Evolutionary conservation across 371 early-diverging fungal genomes (phyloP).

Genomic region (Apophysomyces variabilis): DNA sequence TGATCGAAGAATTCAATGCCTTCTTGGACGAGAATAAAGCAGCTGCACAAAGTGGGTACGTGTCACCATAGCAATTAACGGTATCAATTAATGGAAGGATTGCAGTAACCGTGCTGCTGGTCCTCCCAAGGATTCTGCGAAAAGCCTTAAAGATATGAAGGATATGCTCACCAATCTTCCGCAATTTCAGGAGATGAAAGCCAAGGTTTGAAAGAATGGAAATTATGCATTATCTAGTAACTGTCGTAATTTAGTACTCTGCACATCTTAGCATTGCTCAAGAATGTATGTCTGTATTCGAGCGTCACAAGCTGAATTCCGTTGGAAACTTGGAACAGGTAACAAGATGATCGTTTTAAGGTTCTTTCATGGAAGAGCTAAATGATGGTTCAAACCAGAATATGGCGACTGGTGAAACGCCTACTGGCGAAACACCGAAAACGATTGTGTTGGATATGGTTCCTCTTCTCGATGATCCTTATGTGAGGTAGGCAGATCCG

Average conservation of each 20-base stretch:
- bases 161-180: conserved; percentile 89
- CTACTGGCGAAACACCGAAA: conserved; percentile 80
- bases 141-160: conserved; percentile 85
- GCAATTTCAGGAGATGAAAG: conserved; percentile 92
- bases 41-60: conserved; percentile 48
- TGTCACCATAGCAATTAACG: neutral
- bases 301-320: conserved; percentile 71
- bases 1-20: conserved; percentile 82
- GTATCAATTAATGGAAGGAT: neutral
- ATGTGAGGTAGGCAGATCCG: conserved; percentile 38
- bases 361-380: no score
- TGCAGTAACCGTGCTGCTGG: conserved; percentile 11
- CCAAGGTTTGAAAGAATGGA: conserved; percentile 48
- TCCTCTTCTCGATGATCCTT: conserved; percentile 77
- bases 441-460: conserved; percentile 88
- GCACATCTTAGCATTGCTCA: conserved; percentile 92
- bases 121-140: conserved; percentile 60
- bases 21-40: conserved; percentile 70
- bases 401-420: conserved; percentile 87
- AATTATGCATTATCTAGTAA: neutral
- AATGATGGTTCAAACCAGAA: conserved; percentile 52
- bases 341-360: neutral
- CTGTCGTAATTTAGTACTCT: conserved; percentile 67
- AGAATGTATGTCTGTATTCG: conserved; percentile 86
- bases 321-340: conserved; percentile 86